Percentiles rank a stretch among this genome's conserved stretches.
phyloP scores from a whole-genome alignment of 1,139 yeast species.

The Diutina mesorugosa region DNA sequence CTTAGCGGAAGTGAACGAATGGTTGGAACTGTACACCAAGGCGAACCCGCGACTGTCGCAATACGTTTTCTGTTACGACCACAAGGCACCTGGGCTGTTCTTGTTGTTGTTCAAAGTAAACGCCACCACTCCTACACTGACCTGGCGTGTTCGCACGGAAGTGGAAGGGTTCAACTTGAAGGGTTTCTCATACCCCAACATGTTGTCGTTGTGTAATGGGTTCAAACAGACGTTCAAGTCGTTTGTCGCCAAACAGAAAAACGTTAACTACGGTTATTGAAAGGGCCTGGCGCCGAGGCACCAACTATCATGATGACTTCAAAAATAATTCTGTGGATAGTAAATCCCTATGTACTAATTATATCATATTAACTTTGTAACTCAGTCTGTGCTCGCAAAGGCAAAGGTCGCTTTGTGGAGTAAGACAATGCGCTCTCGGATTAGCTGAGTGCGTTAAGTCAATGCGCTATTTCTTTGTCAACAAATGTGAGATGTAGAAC shows the following conservation, averaged over 20 bases:
- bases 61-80: conserved; percentile 85
- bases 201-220: conserved; percentile 83
- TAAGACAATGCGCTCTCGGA: too few species aligned
- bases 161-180: conserved; percentile 77
- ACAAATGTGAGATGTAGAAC: too few species aligned
- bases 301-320: background rate
- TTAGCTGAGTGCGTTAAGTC: too few species aligned
- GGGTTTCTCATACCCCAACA: conserved; percentile 74
- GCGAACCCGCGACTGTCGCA: conserved; percentile 89
- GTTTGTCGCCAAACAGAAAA: conserved; percentile 11
- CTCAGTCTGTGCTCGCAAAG: background rate
- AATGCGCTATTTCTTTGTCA: too few species aligned
- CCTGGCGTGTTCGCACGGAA: conserved; percentile 85
- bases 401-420: background rate
- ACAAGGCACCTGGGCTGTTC: conserved; percentile 88
- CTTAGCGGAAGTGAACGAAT: conserved; percentile 66
- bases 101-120: conserved; percentile 71
- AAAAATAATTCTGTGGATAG: background rate
- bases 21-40: conserved; percentile 80
- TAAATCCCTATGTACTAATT: background rate
- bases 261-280: background rate
- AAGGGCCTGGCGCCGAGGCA: background rate
- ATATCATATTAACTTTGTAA: background rate
- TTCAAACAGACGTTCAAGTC: conserved; percentile 55
- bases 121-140: conserved; percentile 56